A percentile compares a stretch with the other conserved stretches of the same genome.
phyloP scores from a whole-genome alignment of 2,329 filamentous ascomycete genomes.

The Colletotrichum truncatum region DNA sequence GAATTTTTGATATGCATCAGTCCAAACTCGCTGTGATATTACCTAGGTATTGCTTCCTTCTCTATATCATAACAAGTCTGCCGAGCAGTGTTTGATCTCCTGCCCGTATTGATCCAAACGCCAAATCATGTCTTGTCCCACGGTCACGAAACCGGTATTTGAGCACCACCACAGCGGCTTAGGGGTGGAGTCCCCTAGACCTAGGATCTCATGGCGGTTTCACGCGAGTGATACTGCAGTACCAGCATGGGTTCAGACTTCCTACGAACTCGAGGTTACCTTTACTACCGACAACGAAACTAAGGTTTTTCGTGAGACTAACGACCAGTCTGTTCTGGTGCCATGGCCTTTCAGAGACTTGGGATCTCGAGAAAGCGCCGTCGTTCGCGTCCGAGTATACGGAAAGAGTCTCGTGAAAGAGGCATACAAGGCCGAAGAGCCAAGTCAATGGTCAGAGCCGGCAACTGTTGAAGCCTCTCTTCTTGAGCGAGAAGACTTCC shows the following conservation, averaged over 20 bases:
- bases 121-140: constrained; percentile 10
- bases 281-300: background rate
- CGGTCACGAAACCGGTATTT: constrained; percentile 20
- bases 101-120: background rate
- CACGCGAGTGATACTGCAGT: background rate
- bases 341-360: constrained; percentile 35
- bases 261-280: constrained; percentile 31
- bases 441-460: background rate
- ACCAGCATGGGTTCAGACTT: constrained; percentile 25
- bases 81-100: fast-evolving
- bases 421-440: background rate
- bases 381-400: constrained; percentile 39
- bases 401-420: constrained; percentile 28
- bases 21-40: background rate
- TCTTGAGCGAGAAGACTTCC: background rate
- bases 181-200: constrained; percentile 21
- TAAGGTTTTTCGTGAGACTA: constrained; percentile 5
- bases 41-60: background rate
- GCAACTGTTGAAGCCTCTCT: constrained; percentile 17
- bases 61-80: background rate
- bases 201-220: constrained; percentile 33
- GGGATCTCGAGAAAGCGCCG: constrained; percentile 36
- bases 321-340: constrained; percentile 29
- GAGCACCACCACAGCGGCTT: constrained; percentile 33
- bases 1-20: too few species aligned